Percentiles rank a stretch among this genome's conserved stretches.
Conservation (phyloP, 441 rosid genomes). For the Corymbia citriodora region DNA sequence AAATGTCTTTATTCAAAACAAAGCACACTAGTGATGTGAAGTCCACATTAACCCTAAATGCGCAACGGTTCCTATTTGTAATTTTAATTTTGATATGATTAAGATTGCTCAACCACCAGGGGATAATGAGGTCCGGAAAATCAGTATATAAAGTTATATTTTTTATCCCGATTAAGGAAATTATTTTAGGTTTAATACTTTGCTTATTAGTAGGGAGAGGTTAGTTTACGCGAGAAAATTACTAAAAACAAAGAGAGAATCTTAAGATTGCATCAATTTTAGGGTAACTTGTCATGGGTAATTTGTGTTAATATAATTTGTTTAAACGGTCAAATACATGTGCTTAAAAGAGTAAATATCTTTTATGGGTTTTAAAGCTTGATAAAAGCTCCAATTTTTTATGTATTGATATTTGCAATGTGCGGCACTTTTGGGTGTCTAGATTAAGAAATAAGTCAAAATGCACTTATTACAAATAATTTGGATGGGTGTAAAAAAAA, state of each 20-base stretch:
- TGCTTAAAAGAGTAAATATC: neutral
- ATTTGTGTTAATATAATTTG: neutral
- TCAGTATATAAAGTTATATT: neutral
- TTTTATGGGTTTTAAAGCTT: neutral
- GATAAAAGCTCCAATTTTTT: neutral
- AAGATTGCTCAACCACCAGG: neutral
- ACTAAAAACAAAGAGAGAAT: neutral
- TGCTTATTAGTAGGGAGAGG: neutral
- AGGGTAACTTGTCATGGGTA: neutral
- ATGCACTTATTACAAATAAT: neutral
- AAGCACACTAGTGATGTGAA: neutral
- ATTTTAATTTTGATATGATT: neutral
- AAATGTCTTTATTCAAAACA: neutral
- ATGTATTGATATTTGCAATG: no score
- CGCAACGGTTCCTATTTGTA: neutral
- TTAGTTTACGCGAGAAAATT: neutral
- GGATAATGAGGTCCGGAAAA: neutral
- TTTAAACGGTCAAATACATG: neutral
- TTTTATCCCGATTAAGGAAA: neutral
- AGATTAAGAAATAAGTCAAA: neutral
- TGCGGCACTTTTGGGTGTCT: fast-evolving
- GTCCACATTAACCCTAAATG: neutral
- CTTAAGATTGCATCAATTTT: neutral
- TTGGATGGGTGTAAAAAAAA: no score
- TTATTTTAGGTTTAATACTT: neutral